Evolutionary conservation across 2,329 filamentous ascomycete species (phyloP), one percentile per base, ranked within the genome.

Genomic region (Diaporthe batatas): DNA sequence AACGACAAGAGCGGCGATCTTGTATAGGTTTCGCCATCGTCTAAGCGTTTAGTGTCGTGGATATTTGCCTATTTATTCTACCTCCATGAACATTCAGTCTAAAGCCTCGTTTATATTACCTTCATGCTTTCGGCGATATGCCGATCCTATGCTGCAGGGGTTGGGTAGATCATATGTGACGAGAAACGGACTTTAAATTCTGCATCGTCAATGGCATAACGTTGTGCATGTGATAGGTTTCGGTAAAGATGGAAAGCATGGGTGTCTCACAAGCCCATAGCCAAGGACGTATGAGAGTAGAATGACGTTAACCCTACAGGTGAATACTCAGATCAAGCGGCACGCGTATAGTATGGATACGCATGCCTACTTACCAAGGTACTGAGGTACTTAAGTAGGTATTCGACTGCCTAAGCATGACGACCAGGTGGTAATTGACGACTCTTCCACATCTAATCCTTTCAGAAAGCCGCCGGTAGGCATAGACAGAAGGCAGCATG

Each of bases 11-110:
- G 47, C 11, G 62, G 23, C 11, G n/a, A 11, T 39, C 7, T 16
- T 53, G 47, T 67, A n/a, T 6, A 53, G 47, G 62, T 67, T 67
- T 67, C 62, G 62, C 62, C 62, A 67, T 12, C 12, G 47, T 53
- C 53, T 67, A 5, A 65, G 44, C 47, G 39, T 7, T 21, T 25
- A 6, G 14, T 21, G n/a, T 21, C 1, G 47, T 53, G 14, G 18
- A 14, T 8, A 2, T 39, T 5, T 18, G 14, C 4, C 16, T 53
- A 39, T 25, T 10, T 53, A 21, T 39, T 18, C 10, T 34, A 53
- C 12, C 11, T 39, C 36, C 11, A 1, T 39, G 3, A 2, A 10
- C 6, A 39, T 12, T 5, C 18, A 39, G 11, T 34, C 32, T n/a
- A 36, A n/a, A 12, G 1, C 2, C 0, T 12, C 12, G 5, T 1